Base-by-base conservation (phyloP, 768 basidiomycete species). In the Tephrocybe sp. region DNA sequence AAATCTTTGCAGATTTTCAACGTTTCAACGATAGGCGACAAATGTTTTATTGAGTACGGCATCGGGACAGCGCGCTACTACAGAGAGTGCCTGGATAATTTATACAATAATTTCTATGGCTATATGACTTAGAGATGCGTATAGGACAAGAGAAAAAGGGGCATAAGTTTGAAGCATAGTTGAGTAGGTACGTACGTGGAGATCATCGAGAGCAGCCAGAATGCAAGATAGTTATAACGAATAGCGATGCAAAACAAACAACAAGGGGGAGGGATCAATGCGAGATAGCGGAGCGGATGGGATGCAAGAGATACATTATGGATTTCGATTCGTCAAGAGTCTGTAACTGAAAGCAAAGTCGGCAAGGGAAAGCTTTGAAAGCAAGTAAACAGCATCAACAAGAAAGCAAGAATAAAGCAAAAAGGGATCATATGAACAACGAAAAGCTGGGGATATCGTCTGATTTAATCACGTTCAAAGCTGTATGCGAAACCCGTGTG, bases 401-500 rank as follows among this genome's bases (percentile, higher is more conserved):
- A 53, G 53, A 57, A 65, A 28, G 30, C 13, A 31, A 26, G 13
- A 34, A 32, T 28, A 34, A 34, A 16, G 34, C 45, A 56, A 60
- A 43, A 25, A 35, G 30, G 53, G 47, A 57, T 37, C 35, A 47
- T n/a, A 44, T 46, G 43, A 52, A 49, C 42, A 52, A 7, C 36
- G 57, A 53, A 56, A 60, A 47, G 30, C 19, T 42, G 37, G 55
- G 54, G 36, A 49, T 52, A 59, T 55, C 30, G 52, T 64, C 52
- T 55, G 57, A 62, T 64, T 67, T 61, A 70, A 60, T 67, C 64
- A 64, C 69, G 66, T 26, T 47, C 37, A 67, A 78, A 79, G 51
- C 57, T 69, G 54, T 78, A 77, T 38, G 65, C 67, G 46, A 72
- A 75, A 16, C 63, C 73, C 47, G 65, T 67, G 52, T 75, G 73